Conservation (phyloP, 2,329 filamentous ascomycete genomes). For the Cryphonectria radicalis region DNA sequence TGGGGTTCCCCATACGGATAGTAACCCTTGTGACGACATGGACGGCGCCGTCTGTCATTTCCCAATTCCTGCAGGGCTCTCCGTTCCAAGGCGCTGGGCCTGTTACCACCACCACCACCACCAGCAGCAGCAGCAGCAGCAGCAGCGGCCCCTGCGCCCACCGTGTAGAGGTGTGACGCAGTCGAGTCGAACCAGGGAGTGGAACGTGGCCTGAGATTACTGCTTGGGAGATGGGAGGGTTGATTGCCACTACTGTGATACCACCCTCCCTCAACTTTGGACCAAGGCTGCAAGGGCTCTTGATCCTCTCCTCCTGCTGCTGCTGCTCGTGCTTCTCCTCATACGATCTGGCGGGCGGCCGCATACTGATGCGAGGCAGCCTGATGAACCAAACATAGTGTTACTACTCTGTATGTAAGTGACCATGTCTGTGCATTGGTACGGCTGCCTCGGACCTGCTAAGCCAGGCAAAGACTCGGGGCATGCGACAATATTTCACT, state of each 20-base stretch:
- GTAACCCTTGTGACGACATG: background rate
- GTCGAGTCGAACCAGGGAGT: background rate
- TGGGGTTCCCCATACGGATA: background rate
- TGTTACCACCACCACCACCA: background rate
- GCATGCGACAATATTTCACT: background rate
- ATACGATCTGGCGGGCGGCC: background rate
- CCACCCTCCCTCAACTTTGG: background rate
- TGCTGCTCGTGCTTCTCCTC: background rate
- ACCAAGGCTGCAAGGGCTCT: background rate
- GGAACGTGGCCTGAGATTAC: background rate
- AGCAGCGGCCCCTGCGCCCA: no score
- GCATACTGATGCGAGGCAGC: background rate
- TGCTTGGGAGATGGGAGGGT: background rate
- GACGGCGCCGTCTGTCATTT: background rate
- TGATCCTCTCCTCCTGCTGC: background rate
- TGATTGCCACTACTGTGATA: background rate
- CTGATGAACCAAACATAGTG: background rate
- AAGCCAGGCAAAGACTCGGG: background rate
- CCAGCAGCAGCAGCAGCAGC: background rate
- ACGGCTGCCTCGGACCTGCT: background rate
- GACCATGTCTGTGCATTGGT: background rate
- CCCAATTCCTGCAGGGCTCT: background rate
- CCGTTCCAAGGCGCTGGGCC: background rate
- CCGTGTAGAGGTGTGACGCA: background rate
- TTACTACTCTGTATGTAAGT: background rate